Base-by-base conservation (phyloP, 1,284 basidiomycete genomes). In the Cystobasidium sp. region DNA sequence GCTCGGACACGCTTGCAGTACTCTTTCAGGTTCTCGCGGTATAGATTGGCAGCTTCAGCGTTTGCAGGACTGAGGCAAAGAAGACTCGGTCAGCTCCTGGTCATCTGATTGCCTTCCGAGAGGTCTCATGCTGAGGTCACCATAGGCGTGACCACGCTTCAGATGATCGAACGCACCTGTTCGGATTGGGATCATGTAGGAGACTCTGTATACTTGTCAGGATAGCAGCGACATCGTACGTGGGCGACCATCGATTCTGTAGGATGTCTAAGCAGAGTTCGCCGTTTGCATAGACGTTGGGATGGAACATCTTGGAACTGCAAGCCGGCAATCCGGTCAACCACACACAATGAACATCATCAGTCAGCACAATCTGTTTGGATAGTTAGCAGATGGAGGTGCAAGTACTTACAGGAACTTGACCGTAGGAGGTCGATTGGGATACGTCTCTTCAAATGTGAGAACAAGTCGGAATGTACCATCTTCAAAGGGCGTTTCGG, bases 221-320 rank as follows among this genome's bases (percentile, higher is more conserved):
- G 82, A 98, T 98, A 20, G 96, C 96, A 8, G 95, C 94, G 56
- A 99, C 96, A 81, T 99, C 96, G 83, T 99, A 99, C 0, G 96
- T 98, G 6, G 96, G 96, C 41, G 90, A 92, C 96, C 96, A 99
- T 39, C 96, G 87, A 82, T 99, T 99, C 85, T 99, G 96, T 46
- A 99, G 86, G 80, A 98, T 99, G 83, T 98, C 96, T 61, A 99
- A 87, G 83, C 96, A 99, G 67, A 99, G 89, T 82, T 98, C 96
- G 76, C 96, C 96, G 80, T 97, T 97, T 67, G 92, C 92, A 83
- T 98, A 99, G 16, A 99, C 95, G 84, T 98, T 99, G 0, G 96
- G 96, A 82, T 99, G 96, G 85, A 98, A 98, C 95, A 97, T 98
- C 51, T 68, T 68, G n/a, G 70, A 65, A 12, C 70, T 73, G 59